Conservation (phyloP, 176 grass and related monocot species). For the Triticum urartu region DNA sequence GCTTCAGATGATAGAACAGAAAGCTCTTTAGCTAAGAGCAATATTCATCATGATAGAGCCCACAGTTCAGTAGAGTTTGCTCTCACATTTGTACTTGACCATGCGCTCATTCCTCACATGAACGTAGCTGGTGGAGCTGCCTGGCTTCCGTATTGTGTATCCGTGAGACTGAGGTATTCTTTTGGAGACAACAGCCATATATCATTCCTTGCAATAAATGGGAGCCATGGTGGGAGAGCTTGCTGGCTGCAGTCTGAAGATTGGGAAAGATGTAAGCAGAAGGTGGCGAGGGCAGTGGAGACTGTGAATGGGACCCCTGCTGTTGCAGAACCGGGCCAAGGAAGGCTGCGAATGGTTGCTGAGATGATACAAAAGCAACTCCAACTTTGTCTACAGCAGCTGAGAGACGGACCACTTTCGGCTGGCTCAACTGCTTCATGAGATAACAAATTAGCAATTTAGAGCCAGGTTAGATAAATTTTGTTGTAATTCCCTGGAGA, state of each 20-base stretch:
- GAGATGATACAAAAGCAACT: constrained; percentile 86
- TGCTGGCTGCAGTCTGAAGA: constrained; percentile 89
- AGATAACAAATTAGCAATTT: background rate
- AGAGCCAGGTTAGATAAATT: constrained; percentile 23
- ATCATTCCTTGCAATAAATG: constrained; percentile 76
- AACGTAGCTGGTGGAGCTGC: constrained; percentile 94
- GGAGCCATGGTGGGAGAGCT: constrained; percentile 92
- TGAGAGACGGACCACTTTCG: constrained; percentile 76
- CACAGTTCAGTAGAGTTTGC: constrained; percentile 84
- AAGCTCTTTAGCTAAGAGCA: constrained; percentile 70
- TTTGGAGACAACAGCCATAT: constrained; percentile 81
- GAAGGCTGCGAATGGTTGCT: constrained; percentile 82
- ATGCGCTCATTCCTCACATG: constrained; percentile 87
- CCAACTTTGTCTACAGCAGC: constrained; percentile 71
- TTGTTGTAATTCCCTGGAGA: background rate
- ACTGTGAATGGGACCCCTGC: constrained; percentile 60
- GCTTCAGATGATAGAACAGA: constrained; percentile 52
- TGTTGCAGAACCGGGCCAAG: constrained; percentile 71
- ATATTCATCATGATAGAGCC: constrained; percentile 84
- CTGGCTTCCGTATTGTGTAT: constrained; percentile 96
- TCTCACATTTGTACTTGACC: constrained; percentile 93
- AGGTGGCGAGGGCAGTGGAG: constrained; percentile 79
- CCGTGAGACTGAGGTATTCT: constrained; percentile 78
- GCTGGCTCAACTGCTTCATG: constrained; percentile 71
- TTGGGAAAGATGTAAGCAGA: constrained; percentile 94